phyloP scores from a whole-genome alignment of 768 basidiomycete genomes.

The Mrakia frigida region DNA sequence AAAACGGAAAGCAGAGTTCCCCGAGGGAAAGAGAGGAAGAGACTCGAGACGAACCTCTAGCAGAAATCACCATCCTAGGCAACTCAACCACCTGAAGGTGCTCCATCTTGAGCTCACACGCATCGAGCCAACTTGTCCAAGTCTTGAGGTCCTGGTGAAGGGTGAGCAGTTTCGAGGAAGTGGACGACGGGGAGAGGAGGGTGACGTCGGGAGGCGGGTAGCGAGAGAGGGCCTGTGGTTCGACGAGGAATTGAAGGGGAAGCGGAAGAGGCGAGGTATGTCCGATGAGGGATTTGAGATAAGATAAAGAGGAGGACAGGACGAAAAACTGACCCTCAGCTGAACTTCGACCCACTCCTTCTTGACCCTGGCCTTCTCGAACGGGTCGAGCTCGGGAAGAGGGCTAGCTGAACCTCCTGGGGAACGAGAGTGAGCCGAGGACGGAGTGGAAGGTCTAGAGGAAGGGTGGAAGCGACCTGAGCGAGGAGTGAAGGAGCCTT shows the following conservation, averaged over 20 bases:
- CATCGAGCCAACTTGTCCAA: not conserved
- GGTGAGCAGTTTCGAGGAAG: not conserved
- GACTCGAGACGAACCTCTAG: not conserved
- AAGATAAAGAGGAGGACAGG: no score
- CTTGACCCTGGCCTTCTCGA: not conserved
- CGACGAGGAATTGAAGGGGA: not conserved
- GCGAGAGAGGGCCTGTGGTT: not conserved
- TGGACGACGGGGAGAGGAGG: not conserved
- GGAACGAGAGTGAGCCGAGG: not conserved
- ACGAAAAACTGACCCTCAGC: not conserved
- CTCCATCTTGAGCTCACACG: not conserved
- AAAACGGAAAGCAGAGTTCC: no score
- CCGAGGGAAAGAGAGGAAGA: not conserved
- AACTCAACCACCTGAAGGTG: not conserved
- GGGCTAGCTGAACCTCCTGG: not conserved
- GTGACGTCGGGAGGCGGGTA: not conserved
- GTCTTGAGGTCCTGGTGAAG: not conserved
- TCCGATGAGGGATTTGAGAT: no score
- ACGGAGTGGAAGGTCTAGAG: constrained; percentile 3
- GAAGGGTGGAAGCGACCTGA: not conserved
- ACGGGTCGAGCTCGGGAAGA: not conserved
- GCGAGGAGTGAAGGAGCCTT: constrained; percentile 6
- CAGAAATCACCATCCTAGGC: not conserved
- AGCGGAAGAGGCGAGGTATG: no score
- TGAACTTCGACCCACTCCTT: not conserved